A percentile compares a stretch with the other conserved stretches of the same genome.
Evolutionary conservation across 768 basidiomycete species (phyloP).

Genomic region (Boletus bicolor): DNA sequence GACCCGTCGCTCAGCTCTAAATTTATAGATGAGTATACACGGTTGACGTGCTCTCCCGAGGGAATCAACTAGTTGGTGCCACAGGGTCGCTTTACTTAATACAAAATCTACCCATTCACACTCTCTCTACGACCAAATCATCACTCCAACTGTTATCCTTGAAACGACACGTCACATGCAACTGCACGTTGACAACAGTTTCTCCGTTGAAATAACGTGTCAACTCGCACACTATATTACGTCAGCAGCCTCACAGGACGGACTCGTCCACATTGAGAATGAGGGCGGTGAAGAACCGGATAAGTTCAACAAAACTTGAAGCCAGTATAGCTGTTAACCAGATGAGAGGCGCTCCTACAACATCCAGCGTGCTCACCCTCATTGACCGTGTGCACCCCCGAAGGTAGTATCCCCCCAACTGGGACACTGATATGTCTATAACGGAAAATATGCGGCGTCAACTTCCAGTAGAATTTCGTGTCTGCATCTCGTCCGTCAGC

Average conservation of each 20-base stretch:
- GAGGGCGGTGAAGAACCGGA: slow-evolving; percentile 61
- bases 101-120: too few species aligned
- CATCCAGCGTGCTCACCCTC: slow-evolving; percentile 47
- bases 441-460: slow-evolving; percentile 62
- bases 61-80: too few species aligned
- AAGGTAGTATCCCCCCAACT: slow-evolving; percentile 28
- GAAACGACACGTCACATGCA: not conserved
- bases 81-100: too few species aligned
- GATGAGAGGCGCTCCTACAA: not conserved
- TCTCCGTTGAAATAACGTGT: not conserved
- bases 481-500: slow-evolving; percentile 26
- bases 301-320: slow-evolving; percentile 57
- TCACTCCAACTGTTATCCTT: not conserved
- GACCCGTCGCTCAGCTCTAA: not conserved
- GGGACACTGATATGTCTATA: slow-evolving; percentile 43
- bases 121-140: too few species aligned
- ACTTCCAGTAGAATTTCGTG: slow-evolving; percentile 45
- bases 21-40: not conserved
- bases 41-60: too few species aligned
- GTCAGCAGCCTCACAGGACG: not conserved
- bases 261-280: slow-evolving; percentile 70
- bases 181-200: not conserved
- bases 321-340: slow-evolving; percentile 37
- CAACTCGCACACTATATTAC: not conserved
- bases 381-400: slow-evolving; percentile 65